Evolutionary conservation across 2,329 filamentous ascomycete genomes (phyloP), one percentile per base, ranked within the genome.

Genomic region (Neobulgaria alba): DNA sequence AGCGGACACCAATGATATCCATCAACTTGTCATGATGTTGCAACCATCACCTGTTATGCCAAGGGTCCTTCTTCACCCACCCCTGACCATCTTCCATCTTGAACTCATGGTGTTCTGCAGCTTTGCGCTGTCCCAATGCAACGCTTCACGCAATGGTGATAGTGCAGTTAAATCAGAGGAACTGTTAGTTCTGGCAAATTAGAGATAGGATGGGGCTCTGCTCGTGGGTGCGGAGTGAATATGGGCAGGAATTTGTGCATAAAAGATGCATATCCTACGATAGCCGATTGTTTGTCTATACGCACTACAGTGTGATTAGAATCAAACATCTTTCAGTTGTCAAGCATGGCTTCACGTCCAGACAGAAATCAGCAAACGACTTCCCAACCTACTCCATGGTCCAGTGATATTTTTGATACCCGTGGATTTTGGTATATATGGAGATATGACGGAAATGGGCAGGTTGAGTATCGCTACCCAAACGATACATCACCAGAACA

Each of bases 301-400:
- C n/a, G 23, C 21, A 17, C 16, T 41, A 23, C 26, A 16, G 14
- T n/a, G 20, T 15, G 21, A 29, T 37, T n/a, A 3, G 19, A 17
- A 16, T 10, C 29, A 21, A 26, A 29, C 35, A 29, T 10, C n/a
- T 15, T 37, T 17, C 16, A 9, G 10, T 9, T 7, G 18, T 30
- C 37, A 18, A 39, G 16, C n/a, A 43, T 39, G 36, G 31, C 26
- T 32, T 23, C 41, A 16, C 26, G 38, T 18, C 23, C 23, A 7
- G 23, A 12, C 7, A 45, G 39, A 32, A 38, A 42, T 39, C 42
- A 45, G 3, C 48, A 46, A 23, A 32, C 34, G n/a, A 16, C 30
- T 26, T 43, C 49, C 16, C 15, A 32, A 15, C 39, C 46, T 3
- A 45, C 39, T 12, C 17, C 18, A 21, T 49, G 49, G 46, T 46